Conservation (phyloP, 192 early-diverging fungal species). For the Haplosporangium gracile region DNA sequence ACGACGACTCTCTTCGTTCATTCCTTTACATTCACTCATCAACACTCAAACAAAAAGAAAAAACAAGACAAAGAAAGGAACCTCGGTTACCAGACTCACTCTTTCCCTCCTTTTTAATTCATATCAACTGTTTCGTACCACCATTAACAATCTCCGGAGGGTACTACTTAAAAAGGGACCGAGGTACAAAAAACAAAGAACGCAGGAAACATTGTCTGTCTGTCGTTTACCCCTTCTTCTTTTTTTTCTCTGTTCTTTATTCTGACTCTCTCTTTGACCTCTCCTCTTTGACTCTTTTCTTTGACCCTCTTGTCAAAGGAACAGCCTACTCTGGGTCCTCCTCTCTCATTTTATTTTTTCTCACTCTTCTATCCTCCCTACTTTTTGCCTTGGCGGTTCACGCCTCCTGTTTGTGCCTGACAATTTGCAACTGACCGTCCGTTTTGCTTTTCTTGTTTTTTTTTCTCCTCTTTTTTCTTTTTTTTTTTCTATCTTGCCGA, state of each 20-base stretch:
- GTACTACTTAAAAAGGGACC: background rate
- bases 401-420: background rate
- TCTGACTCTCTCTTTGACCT: conserved; percentile 14
- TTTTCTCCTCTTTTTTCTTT: background rate
- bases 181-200: background rate
- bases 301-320: background rate
- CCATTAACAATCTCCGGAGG: background rate
- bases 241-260: background rate
- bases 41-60: background rate
- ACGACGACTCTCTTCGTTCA: background rate
- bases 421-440: conserved; percentile 1
- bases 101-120: background rate
- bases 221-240: background rate
- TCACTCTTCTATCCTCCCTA: background rate
- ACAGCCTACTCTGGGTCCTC: background rate
- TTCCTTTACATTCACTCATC: background rate
- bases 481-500: background rate
- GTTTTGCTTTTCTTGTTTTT: background rate
- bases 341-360: background rate
- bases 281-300: background rate
- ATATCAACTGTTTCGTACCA: conserved; percentile 5
- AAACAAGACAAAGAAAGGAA: background rate
- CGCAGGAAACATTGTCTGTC: background rate
- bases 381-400: background rate
- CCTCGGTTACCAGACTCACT: background rate